Conservation (phyloP, 2,329 filamentous ascomycete species). For the Alternaria hordeiaustralica region DNA sequence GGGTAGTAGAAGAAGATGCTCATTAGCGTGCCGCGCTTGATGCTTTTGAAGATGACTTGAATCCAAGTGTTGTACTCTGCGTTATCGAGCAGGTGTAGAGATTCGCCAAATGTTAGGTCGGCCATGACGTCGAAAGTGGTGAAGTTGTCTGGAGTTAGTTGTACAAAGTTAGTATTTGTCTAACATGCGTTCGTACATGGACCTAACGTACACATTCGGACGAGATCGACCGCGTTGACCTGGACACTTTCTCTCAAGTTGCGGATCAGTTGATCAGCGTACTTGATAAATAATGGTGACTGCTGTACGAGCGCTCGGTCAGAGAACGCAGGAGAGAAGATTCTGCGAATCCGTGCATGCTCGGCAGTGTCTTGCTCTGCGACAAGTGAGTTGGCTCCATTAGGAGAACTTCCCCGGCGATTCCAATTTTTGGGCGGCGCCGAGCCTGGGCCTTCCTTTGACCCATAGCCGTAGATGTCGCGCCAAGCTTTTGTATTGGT, state of each 20-base stretch:
- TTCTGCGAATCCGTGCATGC: neutral
- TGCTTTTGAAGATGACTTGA: neutral
- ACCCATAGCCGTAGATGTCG: slow-evolving; percentile 30
- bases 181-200: neutral
- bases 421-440: neutral
- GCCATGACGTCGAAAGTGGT: slow-evolving; percentile 42
- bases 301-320: neutral
- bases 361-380: neutral
- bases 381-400: neutral
- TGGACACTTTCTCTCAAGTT: slow-evolving; percentile 3
- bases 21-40: neutral
- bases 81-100: slow-evolving; percentile 33
- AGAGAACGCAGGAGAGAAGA: neutral
- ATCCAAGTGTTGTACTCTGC: slow-evolving; percentile 22
- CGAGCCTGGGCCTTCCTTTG: slow-evolving; percentile 8
- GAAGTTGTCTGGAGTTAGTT: slow-evolving; percentile 35
- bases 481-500: slow-evolving; percentile 13
- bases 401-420: neutral
- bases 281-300: neutral
- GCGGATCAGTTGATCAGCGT: neutral
- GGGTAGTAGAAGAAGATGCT: neutral
- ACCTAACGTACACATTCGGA: neutral
- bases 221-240: neutral
- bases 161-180: neutral
- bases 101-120: slow-evolving; percentile 41